Evolutionary conservation across 2,329 filamentous ascomycete species (phyloP).

Genomic region (Pseudogymnoascus sp.): DNA sequence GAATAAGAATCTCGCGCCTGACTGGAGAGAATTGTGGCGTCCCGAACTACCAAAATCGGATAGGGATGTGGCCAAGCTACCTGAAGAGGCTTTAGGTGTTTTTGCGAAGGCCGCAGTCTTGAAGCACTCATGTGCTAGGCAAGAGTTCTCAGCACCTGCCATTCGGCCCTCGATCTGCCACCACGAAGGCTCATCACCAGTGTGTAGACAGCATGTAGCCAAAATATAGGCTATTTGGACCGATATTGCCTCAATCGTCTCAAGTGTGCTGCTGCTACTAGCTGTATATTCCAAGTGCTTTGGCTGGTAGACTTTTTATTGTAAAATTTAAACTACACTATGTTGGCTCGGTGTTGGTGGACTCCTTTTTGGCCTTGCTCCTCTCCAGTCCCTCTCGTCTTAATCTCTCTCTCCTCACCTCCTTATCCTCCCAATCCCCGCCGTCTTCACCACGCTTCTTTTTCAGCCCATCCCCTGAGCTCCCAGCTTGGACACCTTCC

Average conservation of each 20-base stretch:
- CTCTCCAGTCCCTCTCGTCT: slow-evolving; percentile 49
- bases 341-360: not conserved
- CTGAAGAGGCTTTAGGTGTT: not conserved
- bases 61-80: slow-evolving; percentile 1
- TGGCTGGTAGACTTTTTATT: not conserved
- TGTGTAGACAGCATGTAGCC: slow-evolving; percentile 5
- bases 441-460: slow-evolving; percentile 30
- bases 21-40: not conserved
- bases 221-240: slow-evolving; percentile 4
- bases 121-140: slow-evolving; percentile 8
- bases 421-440: slow-evolving; percentile 48
- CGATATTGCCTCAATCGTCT: not conserved
- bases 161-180: not conserved
- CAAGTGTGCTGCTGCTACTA: not conserved
- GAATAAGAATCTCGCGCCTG: slow-evolving; percentile 40
- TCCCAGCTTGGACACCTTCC: slow-evolving; percentile 12
- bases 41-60: not conserved
- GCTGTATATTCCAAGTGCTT: not conserved
- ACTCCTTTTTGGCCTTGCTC: slow-evolving; percentile 25
- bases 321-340: not conserved
- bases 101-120: not conserved
- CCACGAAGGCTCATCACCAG: not conserved
- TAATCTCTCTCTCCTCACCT: slow-evolving; percentile 47
- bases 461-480: slow-evolving; percentile 16
- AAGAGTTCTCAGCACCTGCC: slow-evolving; percentile 4